phyloP scores from a whole-genome alignment of 2,329 filamentous ascomycete genomes.

The Lachnellula subtilissima region DNA sequence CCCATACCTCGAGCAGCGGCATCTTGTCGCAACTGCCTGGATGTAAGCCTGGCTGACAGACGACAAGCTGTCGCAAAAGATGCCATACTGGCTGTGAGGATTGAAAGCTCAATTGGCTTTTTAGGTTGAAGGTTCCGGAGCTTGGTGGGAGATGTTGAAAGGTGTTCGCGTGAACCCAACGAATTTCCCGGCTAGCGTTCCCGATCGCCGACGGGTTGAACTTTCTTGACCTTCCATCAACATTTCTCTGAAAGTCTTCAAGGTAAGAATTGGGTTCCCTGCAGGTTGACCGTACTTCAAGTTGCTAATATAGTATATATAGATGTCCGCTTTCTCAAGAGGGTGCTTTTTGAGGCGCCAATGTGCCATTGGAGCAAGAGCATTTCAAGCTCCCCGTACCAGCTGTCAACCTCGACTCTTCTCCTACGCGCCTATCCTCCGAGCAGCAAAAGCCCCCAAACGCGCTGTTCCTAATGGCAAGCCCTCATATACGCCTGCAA shows the following conservation, averaged over 20 bases:
- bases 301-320: neutral
- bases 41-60: constrained; percentile 55
- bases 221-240: constrained; percentile 8
- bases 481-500: neutral
- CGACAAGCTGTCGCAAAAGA: constrained; percentile 61
- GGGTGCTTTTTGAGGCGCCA: constrained; percentile 26
- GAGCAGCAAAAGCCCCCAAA: constrained; percentile 15
- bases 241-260: constrained; percentile 2
- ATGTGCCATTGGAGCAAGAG: constrained; percentile 13
- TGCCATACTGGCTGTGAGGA: constrained; percentile 49
- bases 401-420: constrained; percentile 18
- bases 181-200: constrained; percentile 15
- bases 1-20: constrained; percentile 53
- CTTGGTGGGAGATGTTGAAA: constrained; percentile 13
- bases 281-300: neutral
- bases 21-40: constrained; percentile 49
- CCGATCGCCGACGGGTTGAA: constrained; percentile 16
- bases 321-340: constrained; percentile 36
- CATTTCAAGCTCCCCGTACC: constrained; percentile 8
- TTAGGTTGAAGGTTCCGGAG: constrained; percentile 11
- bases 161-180: constrained; percentile 17
- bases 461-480: constrained; percentile 1
- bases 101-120: constrained; percentile 29
- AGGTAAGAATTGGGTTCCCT: constrained; percentile 12
- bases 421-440: constrained; percentile 18